phyloP scores from a whole-genome alignment of 2,329 filamentous ascomycete genomes.

The Emericellopsis cladophorae region DNA sequence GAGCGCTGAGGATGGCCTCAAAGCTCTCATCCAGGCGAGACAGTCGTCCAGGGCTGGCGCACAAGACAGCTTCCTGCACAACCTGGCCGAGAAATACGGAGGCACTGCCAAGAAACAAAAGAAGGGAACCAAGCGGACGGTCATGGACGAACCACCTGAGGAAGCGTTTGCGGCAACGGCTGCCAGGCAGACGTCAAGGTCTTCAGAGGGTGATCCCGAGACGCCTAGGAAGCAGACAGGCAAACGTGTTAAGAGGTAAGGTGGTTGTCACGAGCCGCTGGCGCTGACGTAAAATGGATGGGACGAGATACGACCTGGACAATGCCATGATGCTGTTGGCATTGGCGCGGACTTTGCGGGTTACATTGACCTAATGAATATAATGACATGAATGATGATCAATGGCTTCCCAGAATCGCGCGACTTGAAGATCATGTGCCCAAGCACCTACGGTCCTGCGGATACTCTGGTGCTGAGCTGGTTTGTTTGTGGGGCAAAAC shows the following conservation, averaged over 20 bases:
- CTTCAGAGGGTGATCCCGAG: neutral
- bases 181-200: constrained; percentile 17
- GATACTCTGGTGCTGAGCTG: no score
- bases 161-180: constrained; percentile 48
- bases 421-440: no score
- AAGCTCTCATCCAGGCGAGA: constrained; percentile 62
- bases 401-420: no score
- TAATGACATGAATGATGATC: no score
- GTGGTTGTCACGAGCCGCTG: neutral
- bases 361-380: no score
- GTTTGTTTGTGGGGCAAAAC: no score
- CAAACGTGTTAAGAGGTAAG: neutral
- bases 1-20: constrained; percentile 41
- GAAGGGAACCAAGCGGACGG: constrained; percentile 38
- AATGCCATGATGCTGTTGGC: no score
- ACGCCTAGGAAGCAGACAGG: neutral
- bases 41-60: constrained; percentile 45
- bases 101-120: constrained; percentile 26
- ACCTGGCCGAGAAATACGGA: constrained; percentile 66
- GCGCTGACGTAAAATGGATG: no score
- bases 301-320: no score
- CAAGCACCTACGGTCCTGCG: no score
- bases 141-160: constrained; percentile 53
- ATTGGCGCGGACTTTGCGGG: no score
- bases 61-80: constrained; percentile 48